Percentiles rank a stretch among this genome's conserved stretches.
phyloP scores from a whole-genome alignment of 2,329 filamentous ascomycete species.

The Coniosporium tulheliwenetii region DNA sequence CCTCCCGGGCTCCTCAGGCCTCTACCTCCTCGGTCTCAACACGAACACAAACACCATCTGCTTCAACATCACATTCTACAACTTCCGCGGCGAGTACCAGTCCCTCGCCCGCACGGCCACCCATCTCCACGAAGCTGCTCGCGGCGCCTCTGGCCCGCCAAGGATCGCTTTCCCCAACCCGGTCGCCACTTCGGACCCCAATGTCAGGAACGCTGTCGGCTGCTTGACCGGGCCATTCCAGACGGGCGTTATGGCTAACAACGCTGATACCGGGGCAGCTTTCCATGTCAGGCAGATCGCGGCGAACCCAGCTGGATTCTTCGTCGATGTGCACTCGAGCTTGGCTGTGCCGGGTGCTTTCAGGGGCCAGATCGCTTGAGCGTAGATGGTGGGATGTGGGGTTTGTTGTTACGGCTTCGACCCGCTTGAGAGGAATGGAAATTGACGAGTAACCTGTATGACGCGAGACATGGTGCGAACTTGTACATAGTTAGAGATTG shows the following conservation, averaged over 20 bases:
- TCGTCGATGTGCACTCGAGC: slow-evolving; percentile 37
- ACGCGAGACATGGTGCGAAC: too few species aligned
- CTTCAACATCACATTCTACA: slow-evolving; percentile 35
- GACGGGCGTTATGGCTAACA: slow-evolving; percentile 25
- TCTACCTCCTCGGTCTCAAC: slow-evolving; percentile 40
- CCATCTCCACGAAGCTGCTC: slow-evolving; percentile 36
- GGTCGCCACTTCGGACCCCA: slow-evolving; percentile 14
- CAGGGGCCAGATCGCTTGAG: slow-evolving; percentile 29
- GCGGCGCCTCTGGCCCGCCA: slow-evolving; percentile 33
- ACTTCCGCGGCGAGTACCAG: slow-evolving; percentile 34
- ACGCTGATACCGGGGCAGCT: slow-evolving; percentile 27
- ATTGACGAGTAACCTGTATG: too few species aligned
- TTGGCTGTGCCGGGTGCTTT: slow-evolving; percentile 34
- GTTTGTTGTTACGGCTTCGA: too few species aligned
- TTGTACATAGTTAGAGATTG: too few species aligned
- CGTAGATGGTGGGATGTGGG: too few species aligned
- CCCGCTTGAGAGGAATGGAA: too few species aligned
- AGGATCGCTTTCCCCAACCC: slow-evolving; percentile 38
- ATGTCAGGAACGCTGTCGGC: slow-evolving; percentile 22
- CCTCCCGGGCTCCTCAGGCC: slow-evolving; percentile 27
- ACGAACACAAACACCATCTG: slow-evolving; percentile 26
- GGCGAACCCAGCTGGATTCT: slow-evolving; percentile 33
- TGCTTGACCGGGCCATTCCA: slow-evolving; percentile 28
- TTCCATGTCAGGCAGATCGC: slow-evolving; percentile 37
- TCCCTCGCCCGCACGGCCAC: slow-evolving; percentile 37